A percentile compares a stretch with the other conserved stretches of the same genome.
phyloP scores from a whole-genome alignment of 805 yeast species.

The Wickerhamomyces sydowiorum region DNA sequence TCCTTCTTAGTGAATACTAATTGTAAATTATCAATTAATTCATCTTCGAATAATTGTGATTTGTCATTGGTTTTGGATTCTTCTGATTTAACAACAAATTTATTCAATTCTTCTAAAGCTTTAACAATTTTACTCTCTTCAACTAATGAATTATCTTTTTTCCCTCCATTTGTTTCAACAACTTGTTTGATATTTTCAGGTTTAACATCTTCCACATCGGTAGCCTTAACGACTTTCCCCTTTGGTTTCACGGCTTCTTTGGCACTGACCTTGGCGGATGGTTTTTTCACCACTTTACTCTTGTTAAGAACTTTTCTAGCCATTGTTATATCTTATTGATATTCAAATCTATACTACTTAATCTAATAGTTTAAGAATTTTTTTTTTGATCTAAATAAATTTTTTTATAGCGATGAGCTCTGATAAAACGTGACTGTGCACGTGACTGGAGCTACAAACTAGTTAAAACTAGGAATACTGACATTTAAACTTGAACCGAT shows the following conservation, averaged over 20 bases:
- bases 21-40: conserved; percentile 39
- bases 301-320: conserved; percentile 4
- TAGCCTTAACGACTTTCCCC: conserved; percentile 23
- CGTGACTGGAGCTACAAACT: too few relatives aligned
- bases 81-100: conserved; percentile 39
- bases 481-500: too few relatives aligned
- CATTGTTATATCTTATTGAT: conserved; percentile 2
- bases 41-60: conserved; percentile 53
- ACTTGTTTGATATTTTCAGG: conserved; percentile 1
- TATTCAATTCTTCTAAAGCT: conserved; percentile 62
- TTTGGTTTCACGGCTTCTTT: conserved; percentile 13
- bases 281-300: conserved; percentile 1
- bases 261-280: conserved; percentile 5
- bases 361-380: neutral
- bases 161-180: conserved; percentile 5
- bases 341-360: neutral
- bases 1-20: conserved; percentile 63
- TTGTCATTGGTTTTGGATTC: conserved; percentile 22
- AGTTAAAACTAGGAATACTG: too few relatives aligned
- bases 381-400: neutral
- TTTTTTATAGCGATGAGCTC: neutral
- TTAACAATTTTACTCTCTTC: conserved; percentile 31
- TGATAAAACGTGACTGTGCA: neutral
- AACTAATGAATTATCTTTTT: conserved; percentile 15
- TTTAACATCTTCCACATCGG: conserved; percentile 12